phyloP scores from a whole-genome alignment of 1,284 basidiomycete species.

The Cutaneotrichosporon daszewskae region DNA sequence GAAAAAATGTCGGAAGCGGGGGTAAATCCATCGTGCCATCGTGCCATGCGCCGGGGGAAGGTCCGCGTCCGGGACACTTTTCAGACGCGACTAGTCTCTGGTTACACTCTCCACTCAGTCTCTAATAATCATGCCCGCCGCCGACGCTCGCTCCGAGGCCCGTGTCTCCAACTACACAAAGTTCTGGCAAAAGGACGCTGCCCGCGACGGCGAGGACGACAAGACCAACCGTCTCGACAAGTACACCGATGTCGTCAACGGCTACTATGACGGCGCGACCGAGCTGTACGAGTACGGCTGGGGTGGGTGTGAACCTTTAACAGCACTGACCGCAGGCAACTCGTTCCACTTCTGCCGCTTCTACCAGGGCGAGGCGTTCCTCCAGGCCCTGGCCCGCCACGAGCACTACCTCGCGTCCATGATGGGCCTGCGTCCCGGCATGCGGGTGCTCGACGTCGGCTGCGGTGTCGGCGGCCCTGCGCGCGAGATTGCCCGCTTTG shows the following conservation, averaged over 20 bases:
- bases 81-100: no score
- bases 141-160: conserved; percentile 69
- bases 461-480: conserved; percentile 98
- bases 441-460: conserved; percentile 96
- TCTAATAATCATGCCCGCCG: conserved; percentile 21
- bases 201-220: conserved; percentile 64
- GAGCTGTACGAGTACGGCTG: conserved; percentile 91
- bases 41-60: no score
- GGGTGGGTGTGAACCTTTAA: conserved; percentile 22
- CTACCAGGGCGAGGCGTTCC: conserved; percentile 90
- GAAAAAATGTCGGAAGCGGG: no score
- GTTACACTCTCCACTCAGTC: background rate
- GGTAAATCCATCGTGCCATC: no score
- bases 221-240: conserved; percentile 70
- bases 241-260: conserved; percentile 90
- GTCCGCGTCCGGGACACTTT: no score
- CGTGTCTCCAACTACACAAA: conserved; percentile 88
- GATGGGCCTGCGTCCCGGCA: conserved; percentile 75
- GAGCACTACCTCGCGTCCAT: conserved; percentile 93
- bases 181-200: conserved; percentile 86
- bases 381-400: conserved; percentile 77
- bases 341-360: conserved; percentile 99
- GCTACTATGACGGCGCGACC: conserved; percentile 95
- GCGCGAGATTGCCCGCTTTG: conserved; percentile 87
- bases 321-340: conserved; percentile 48